A percentile compares a stretch with the other conserved stretches of the same genome.
These are phyloP conservation scores for Elaeis guineensis DNA, from an alignment of 176 grass and related monocot genomes.

Conservation along the genomic window DNA sequence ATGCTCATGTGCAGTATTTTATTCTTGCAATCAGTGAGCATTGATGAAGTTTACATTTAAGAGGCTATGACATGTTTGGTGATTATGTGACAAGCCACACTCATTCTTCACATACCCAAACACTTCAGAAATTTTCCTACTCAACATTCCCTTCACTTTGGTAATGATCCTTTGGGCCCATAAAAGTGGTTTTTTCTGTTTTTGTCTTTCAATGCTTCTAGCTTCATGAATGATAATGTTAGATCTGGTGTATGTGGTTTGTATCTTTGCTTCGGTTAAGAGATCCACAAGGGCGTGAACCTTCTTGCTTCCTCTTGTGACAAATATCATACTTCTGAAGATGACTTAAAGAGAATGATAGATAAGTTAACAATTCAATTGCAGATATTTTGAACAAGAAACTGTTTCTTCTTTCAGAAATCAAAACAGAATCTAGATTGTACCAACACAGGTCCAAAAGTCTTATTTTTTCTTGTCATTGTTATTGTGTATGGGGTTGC, in stretches of 20 bases:
- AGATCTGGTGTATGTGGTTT: constrained; percentile 10
- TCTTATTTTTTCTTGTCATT: not conserved
- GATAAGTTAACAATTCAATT: constrained; percentile 32
- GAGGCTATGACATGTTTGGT: no score
- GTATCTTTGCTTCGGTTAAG: constrained; percentile 52
- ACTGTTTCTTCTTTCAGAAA: constrained; percentile 46
- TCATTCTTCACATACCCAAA: constrained; percentile 75
- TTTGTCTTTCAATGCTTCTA: no score
- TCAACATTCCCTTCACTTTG: constrained; percentile 67
- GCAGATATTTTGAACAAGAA: constrained; percentile 48
- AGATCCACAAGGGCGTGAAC: constrained; percentile 59
- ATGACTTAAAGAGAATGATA: no score
- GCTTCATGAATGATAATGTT: not conserved
- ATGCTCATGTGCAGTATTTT: no score
- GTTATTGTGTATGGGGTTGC: constrained; percentile 10
- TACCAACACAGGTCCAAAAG: constrained; percentile 58
- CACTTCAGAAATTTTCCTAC: constrained; percentile 62
- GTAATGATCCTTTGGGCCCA: constrained; percentile 29
- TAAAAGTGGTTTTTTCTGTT: no score
- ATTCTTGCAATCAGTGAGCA: no score
- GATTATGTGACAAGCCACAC: constrained; percentile 49
- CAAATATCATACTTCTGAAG: constrained; percentile 57
- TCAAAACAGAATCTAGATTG: constrained; percentile 50
- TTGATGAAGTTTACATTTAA: no score
- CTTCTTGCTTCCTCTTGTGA: constrained; percentile 71